Evolutionary conservation across 1,284 basidiomycete species (phyloP).

Genomic region (Pseudozyma thailandica): DNA sequence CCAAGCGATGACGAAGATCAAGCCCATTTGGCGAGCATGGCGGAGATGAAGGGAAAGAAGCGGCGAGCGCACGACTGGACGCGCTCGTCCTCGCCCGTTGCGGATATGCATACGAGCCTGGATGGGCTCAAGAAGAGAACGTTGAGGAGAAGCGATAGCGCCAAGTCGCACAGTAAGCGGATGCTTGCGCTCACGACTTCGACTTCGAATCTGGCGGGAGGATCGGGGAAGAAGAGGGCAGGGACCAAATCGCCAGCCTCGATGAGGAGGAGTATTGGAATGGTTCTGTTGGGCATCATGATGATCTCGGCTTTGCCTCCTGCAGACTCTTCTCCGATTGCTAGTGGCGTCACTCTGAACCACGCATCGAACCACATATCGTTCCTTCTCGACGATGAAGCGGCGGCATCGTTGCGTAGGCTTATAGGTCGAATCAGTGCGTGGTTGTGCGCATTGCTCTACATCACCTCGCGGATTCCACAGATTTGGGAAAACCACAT

Average conservation of each 20-base stretch:
- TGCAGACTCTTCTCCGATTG: background rate
- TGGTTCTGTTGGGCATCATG: slow-evolving; percentile 42
- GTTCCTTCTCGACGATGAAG: background rate
- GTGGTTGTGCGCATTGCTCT: slow-evolving; percentile 65
- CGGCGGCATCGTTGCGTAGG: slow-evolving; percentile 16
- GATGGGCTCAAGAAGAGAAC: slow-evolving; percentile 21
- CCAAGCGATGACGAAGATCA: slow-evolving; percentile 7
- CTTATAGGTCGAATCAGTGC: slow-evolving; percentile 61
- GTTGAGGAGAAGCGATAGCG: slow-evolving; percentile 20
- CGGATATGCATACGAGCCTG: slow-evolving; percentile 16
- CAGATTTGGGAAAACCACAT: slow-evolving; percentile 67
- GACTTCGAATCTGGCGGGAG: background rate
- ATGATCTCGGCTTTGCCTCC: slow-evolving; percentile 25
- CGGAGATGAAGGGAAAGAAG: slow-evolving; percentile 2
- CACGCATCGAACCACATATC: background rate
- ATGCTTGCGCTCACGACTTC: background rate
- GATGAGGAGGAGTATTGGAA: slow-evolving; percentile 36
- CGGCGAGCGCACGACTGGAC: slow-evolving; percentile 13
- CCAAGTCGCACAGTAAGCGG: slow-evolving; percentile 12
- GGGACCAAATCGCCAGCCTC: slow-evolving; percentile 37
- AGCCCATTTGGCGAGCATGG: no score
- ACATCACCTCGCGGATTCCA: slow-evolving; percentile 67
- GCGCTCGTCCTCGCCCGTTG: slow-evolving; percentile 13
- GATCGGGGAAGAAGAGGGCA: slow-evolving; percentile 11
- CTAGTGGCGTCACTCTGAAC: background rate